Base-by-base conservation (phyloP, 2,329 filamentous ascomycete genomes). In the Neoarthrinium moseri region DNA sequence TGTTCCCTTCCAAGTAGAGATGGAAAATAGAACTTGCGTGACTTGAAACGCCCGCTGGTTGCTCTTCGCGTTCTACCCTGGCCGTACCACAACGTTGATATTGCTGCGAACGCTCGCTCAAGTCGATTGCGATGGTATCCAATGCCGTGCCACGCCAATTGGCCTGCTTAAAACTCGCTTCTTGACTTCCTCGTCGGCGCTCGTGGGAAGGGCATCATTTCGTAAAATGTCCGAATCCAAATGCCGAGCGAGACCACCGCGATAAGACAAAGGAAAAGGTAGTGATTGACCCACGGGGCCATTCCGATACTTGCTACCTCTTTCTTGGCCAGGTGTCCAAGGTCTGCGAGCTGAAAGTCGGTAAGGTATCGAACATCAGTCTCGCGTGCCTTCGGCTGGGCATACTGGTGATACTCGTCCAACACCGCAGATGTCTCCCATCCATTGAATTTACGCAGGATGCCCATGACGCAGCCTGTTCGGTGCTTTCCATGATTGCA, bases 401-500 rank as follows among this genome's bases (percentile, higher is more conserved):
- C 81, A 55, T 84, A 91, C 1, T 71, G 69, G 51, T 75, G 72
- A 69, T 95, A 96, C 65, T 96, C 91, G 41, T 81, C 74, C 27
- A 94, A 65, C 27, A 88, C 80, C 13, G 72, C 69, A 1, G 76
- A 64, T 2, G 82, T 63, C 15, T 81, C 71, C 83, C 87, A 89
- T 12, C 86, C 82, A 12, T 82, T 78, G 11, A 88, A 68, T 62
- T 87, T 89, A 51, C 91, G 84, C 51, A 95, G 77, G 47, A 87
- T 84, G 15, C 83, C 91, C 39, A 91, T 79, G n/a, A 94, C 86
- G 60, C 91, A 96, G 18, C 91, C 91, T 15, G 91, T 96, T 47
- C 91, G 86, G 62, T 96, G 91, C 78, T 85, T 94, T 62, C 91
- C 91, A 56, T 95, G 91, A 62, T 96, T 96, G 76, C 91, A 96